Percentiles rank a stretch among this genome's conserved stretches.
Conservation (phyloP, 495 filamentous ascomycete species). For the Glonium stellatum region DNA sequence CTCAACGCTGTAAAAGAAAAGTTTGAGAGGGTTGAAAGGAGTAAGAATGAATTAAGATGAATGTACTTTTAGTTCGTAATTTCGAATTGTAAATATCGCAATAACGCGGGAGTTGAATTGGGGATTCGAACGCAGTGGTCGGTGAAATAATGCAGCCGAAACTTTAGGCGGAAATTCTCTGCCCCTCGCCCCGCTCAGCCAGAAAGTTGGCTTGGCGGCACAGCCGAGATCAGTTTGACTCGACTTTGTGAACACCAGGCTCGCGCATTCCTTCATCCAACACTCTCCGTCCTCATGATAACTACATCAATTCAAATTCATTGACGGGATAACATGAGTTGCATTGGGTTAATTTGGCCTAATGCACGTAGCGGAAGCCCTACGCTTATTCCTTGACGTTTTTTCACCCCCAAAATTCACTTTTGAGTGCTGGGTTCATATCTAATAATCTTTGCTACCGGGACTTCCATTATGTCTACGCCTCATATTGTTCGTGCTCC, state of each 20-base stretch:
- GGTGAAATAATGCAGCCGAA: background rate
- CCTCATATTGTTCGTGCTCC: background rate
- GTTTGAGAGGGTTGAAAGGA: too few relatives aligned
- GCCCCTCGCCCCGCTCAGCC: background rate
- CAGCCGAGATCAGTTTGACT: background rate
- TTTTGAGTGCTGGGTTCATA: background rate
- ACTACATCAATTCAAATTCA: background rate
- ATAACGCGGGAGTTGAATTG: background rate
- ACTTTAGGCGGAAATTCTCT: background rate
- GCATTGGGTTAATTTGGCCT: background rate
- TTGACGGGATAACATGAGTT: background rate
- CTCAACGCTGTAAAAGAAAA: too few relatives aligned
- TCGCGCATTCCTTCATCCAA: background rate
- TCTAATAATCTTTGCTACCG: background rate
- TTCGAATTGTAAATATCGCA: too few relatives aligned
- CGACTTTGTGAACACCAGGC: background rate
- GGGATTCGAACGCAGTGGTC: slow-evolving; percentile 20
- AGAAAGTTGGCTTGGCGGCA: background rate
- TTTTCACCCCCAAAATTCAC: background rate
- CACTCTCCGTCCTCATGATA: background rate
- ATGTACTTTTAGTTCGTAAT: too few relatives aligned
- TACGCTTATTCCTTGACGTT: background rate
- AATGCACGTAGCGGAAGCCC: background rate
- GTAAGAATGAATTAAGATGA: too few relatives aligned
- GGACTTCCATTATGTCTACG: background rate